Percentiles rank a stretch among this genome's conserved stretches.
Evolutionary conservation across 1,284 basidiomycete species (phyloP).

Genomic region (Entoloma clypeatum): DNA sequence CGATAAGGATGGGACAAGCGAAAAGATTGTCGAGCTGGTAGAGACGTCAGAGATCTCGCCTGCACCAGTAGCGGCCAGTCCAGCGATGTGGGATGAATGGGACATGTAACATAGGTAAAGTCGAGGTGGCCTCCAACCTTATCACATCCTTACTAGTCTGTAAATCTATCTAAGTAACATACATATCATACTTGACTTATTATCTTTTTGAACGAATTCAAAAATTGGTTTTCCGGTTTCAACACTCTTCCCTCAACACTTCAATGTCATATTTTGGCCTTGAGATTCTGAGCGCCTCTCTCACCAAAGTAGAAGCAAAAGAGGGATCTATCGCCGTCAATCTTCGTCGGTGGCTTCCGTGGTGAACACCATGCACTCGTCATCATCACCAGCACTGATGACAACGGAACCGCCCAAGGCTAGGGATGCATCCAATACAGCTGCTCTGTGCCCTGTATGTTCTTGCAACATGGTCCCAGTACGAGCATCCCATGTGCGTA

Average conservation of each 20-base stretch:
- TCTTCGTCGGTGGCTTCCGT: slow-evolving; percentile 47
- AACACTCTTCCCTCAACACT: too few relatives aligned
- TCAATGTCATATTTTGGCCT: too few relatives aligned
- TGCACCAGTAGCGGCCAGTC: slow-evolving; percentile 28
- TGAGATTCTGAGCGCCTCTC: too few relatives aligned
- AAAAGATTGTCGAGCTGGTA: slow-evolving; percentile 63
- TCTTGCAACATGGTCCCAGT: slow-evolving; percentile 76
- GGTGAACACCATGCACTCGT: slow-evolving; percentile 74
- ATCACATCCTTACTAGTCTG: too few relatives aligned
- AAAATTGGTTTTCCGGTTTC: too few relatives aligned
- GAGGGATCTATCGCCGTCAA: slow-evolving; percentile 13
- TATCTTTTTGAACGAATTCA: too few relatives aligned
- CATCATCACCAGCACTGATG: slow-evolving; percentile 85
- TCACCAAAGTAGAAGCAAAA: slow-evolving; percentile 15
- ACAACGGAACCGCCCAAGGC: slow-evolving; percentile 64
- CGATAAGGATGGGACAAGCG: slow-evolving; percentile 50
- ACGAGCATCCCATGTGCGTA: slow-evolving; percentile 92
- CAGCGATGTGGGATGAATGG: slow-evolving; percentile 65
- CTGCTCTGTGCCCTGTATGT: slow-evolving; percentile 83
- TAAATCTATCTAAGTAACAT: too few relatives aligned
- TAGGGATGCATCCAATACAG: slow-evolving; percentile 77
- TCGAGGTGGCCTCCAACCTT: too few relatives aligned
- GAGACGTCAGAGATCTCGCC: slow-evolving; percentile 57
- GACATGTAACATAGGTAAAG: slow-evolving; percentile 49
- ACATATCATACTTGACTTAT: too few relatives aligned